Evolutionary conservation across 2,329 filamentous ascomycete genomes (phyloP).

Genomic region (Golovinomyces cichoracearum): DNA sequence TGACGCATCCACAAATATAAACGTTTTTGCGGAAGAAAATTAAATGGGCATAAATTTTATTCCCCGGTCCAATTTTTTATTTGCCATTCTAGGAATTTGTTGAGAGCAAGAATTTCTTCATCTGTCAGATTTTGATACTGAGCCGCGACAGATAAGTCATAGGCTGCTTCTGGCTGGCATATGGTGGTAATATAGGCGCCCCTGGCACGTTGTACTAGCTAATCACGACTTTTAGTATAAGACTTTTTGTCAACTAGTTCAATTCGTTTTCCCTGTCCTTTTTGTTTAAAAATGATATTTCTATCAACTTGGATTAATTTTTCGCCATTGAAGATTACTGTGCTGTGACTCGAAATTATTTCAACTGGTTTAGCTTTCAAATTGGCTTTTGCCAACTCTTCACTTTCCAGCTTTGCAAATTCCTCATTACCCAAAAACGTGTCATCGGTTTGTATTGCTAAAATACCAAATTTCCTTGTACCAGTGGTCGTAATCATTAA

Average conservation of each 20-base stretch:
- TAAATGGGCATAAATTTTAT: neutral
- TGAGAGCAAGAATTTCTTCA: neutral
- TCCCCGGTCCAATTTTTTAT: neutral
- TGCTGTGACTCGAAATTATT: neutral
- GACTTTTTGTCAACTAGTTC: neutral
- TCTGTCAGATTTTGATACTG: neutral
- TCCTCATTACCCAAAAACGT: neutral
- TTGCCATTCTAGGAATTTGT: neutral
- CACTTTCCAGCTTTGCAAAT: neutral
- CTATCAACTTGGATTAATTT: neutral
- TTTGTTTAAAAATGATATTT: neutral
- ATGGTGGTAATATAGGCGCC: neutral
- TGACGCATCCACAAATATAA: neutral
- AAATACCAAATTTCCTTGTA: neutral
- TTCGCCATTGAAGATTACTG: neutral
- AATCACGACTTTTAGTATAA: neutral
- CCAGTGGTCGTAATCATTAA: neutral
- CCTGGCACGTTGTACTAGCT: too few relatives aligned
- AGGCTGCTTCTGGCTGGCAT: constrained; percentile 2
- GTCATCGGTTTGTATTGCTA: constrained; percentile 3
- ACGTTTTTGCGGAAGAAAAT: neutral
- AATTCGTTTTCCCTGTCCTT: neutral
- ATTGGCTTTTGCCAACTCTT: neutral
- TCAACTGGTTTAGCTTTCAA: neutral
- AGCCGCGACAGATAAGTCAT: constrained; percentile 2